Percentiles rank a stretch among this genome's conserved stretches.
These are phyloP conservation scores for Ophioceras dolichostomum DNA, from an alignment of 2,329 filamentous ascomycete species.

Conservation along the genomic window DNA sequence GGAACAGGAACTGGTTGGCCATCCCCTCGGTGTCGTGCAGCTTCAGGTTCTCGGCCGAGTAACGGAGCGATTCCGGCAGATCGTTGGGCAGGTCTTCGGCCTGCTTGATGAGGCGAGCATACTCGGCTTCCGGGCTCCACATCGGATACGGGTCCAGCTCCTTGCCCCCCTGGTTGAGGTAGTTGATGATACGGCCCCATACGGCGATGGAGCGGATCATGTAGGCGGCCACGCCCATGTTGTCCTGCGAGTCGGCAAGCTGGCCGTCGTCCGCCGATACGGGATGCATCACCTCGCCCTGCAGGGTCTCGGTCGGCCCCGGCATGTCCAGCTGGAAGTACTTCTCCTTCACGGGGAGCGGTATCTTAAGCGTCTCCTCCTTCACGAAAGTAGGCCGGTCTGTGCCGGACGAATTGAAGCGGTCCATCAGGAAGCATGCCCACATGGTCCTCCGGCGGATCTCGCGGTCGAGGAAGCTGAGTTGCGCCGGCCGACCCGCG, in stretches of 20 bases:
- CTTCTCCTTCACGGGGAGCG: slow-evolving; percentile 80
- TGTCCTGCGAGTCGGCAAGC: slow-evolving; percentile 55
- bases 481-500: slow-evolving; percentile 47
- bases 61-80: slow-evolving; percentile 61
- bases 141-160: slow-evolving; percentile 65
- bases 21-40: slow-evolving; percentile 74
- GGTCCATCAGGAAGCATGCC: slow-evolving; percentile 95
- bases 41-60: slow-evolving; percentile 71
- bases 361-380: slow-evolving; percentile 79
- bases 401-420: slow-evolving; percentile 91
- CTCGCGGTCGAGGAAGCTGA: slow-evolving; percentile 87
- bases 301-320: slow-evolving; percentile 71
- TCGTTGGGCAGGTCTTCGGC: slow-evolving; percentile 56
- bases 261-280: slow-evolving; percentile 52
- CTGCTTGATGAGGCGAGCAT: slow-evolving; percentile 56
- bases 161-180: slow-evolving; percentile 81
- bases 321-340: slow-evolving; percentile 87
- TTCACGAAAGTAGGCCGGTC: slow-evolving; percentile 85
- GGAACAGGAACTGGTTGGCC: slow-evolving; percentile 82
- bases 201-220: slow-evolving; percentile 74
- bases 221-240: slow-evolving; percentile 91
- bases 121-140: slow-evolving; percentile 74
- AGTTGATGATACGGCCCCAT: slow-evolving; percentile 83
- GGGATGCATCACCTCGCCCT: slow-evolving; percentile 55
- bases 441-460: slow-evolving; percentile 93